Conservation (phyloP, 164 flowering plant species). For the Stephania japonica region DNA sequence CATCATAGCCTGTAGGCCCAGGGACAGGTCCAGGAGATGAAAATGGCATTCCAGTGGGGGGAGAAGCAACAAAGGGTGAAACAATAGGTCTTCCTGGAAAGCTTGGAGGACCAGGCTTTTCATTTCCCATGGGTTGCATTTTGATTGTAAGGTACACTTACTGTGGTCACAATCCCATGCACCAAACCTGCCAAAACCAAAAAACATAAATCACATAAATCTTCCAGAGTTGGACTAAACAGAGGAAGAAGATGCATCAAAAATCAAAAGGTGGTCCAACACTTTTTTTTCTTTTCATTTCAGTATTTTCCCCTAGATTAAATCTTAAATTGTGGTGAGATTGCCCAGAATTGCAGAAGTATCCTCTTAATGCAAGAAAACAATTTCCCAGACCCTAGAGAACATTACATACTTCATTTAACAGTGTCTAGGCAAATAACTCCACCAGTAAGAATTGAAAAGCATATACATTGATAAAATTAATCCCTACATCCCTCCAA, state of each 20-base stretch:
- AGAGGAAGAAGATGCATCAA: neutral
- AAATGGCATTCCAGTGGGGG: constrained; percentile 44
- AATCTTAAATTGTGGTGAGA: too few species aligned
- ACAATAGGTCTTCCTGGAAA: constrained; percentile 18
- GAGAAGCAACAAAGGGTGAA: constrained; percentile 23
- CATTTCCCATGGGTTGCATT: constrained; percentile 57
- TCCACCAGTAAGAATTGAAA: too few species aligned
- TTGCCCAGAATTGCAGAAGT: too few species aligned
- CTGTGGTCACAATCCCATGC: constrained; percentile 24
- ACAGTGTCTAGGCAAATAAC: too few species aligned
- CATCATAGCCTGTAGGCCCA: constrained; percentile 21
- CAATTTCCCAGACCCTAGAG: too few species aligned
- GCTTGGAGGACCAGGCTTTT: constrained; percentile 40
- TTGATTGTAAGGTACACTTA: constrained; percentile 14
- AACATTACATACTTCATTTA: too few species aligned
- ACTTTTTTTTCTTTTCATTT: neutral
- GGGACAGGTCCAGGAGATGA: constrained; percentile 33
- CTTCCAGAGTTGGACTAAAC: neutral
- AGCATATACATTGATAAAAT: too few species aligned
- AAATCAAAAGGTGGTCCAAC: neutral
- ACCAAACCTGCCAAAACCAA: constrained; percentile 23
- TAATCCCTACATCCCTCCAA: neutral
- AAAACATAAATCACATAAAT: too few species aligned
- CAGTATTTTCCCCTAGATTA: neutral
- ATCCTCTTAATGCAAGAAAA: too few species aligned